Evolutionary conservation across 768 basidiomycete species (phyloP).

Genomic region (Clitopilus hobsonii): DNA sequence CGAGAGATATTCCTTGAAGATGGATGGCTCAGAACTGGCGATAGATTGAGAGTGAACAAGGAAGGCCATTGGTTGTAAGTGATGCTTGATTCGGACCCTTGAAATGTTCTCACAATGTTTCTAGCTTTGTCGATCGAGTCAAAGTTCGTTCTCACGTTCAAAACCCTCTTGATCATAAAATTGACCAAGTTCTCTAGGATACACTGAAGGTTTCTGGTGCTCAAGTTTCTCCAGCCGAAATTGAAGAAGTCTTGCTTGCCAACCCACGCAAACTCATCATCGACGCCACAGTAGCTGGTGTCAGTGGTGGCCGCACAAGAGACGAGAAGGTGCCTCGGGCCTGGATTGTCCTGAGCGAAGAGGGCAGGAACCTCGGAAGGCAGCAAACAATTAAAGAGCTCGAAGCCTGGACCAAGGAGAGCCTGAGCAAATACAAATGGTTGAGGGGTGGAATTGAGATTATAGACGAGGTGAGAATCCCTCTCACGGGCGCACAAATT

Average conservation of each 20-base stretch:
- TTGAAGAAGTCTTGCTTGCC: constrained; percentile 61
- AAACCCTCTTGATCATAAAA: background rate
- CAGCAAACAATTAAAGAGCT: constrained; percentile 38
- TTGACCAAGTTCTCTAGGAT: constrained; percentile 38
- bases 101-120: background rate
- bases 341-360: constrained; percentile 65
- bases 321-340: constrained; percentile 77
- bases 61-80: constrained; percentile 64
- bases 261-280: constrained; percentile 60
- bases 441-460: constrained; percentile 67
- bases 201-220: constrained; percentile 78
- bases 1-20: constrained; percentile 54
- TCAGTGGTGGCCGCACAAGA: constrained; percentile 62
- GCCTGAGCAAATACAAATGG: constrained; percentile 75
- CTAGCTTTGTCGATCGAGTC: constrained; percentile 69
- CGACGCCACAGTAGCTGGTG: constrained; percentile 72
- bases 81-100: background rate
- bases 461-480: constrained; percentile 48
- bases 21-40: constrained; percentile 77
- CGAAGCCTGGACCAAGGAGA: constrained; percentile 55
- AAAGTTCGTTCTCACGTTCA: constrained; percentile 40
- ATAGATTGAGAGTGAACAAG: constrained; percentile 57
- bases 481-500: background rate
- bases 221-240: constrained; percentile 79
- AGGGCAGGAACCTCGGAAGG: constrained; percentile 47